phyloP scores from a whole-genome alignment of 2,329 filamentous ascomycete species.

The Elsinoe fawcettii region DNA sequence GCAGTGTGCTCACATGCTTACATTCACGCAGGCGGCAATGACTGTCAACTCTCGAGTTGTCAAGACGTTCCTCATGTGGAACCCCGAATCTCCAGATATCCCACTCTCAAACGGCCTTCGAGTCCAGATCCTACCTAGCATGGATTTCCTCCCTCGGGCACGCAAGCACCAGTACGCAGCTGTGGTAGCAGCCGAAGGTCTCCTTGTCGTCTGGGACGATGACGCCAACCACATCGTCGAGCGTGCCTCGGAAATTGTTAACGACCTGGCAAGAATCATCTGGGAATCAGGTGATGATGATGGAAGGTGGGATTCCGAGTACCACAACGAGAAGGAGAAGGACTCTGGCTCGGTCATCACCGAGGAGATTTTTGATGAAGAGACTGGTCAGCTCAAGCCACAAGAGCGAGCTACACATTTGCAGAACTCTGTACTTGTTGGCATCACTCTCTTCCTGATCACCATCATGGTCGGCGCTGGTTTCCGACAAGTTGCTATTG shows the following conservation, averaged over 20 bases:
- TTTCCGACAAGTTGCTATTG: slow-evolving; percentile 60
- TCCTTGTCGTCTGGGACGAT: slow-evolving; percentile 77
- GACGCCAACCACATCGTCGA: slow-evolving; percentile 63
- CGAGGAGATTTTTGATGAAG: slow-evolving; percentile 56
- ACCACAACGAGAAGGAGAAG: slow-evolving; percentile 31
- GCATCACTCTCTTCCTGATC: slow-evolving; percentile 58
- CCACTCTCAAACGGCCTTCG: slow-evolving; percentile 69
- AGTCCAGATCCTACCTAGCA: slow-evolving; percentile 66
- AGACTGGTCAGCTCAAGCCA: slow-evolving; percentile 58
- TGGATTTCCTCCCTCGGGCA: slow-evolving; percentile 61
- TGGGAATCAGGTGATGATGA: slow-evolving; percentile 54
- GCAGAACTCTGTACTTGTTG: slow-evolving; percentile 61
- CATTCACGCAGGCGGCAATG: slow-evolving; percentile 56
- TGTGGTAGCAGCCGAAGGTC: slow-evolving; percentile 62
- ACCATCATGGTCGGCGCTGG: slow-evolving; percentile 61
- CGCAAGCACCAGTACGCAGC: slow-evolving; percentile 75
- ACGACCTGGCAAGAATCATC: slow-evolving; percentile 67
- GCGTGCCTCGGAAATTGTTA: slow-evolving; percentile 64
- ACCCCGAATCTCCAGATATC: slow-evolving; percentile 64
- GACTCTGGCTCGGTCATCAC: slow-evolving; percentile 37
- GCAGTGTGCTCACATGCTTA: slow-evolving; percentile 20
- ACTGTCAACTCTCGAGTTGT: slow-evolving; percentile 74
- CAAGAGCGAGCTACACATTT: slow-evolving; percentile 61
- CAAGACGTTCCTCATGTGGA: slow-evolving; percentile 67
- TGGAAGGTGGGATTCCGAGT: slow-evolving; percentile 48